Base-by-base conservation (phyloP, 169 alveolate species). In the Sarcocystis neurona region DNA sequence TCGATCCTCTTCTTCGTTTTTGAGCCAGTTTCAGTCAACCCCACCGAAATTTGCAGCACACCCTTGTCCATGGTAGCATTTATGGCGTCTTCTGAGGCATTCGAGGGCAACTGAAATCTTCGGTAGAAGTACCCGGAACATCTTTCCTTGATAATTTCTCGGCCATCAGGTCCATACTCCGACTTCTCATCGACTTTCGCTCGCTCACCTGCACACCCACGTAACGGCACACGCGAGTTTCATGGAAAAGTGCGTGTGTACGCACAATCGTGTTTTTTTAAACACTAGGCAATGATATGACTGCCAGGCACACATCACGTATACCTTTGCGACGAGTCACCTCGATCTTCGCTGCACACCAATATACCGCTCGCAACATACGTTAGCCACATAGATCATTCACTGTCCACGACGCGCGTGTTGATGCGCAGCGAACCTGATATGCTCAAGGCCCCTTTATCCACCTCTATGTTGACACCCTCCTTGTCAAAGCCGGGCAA, bases 31-130 rank as follows among this genome's bases (percentile, higher is more conserved):
- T 43, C 56, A 8, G 34, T 72, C 56, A 72, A 39, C 43, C 82
- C 82, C 4, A 72, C 27, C 47, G 82, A 2, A 1, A 72, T 53
- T 43, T 72, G 43, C 79, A 87, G 41, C 39, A 87, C 91, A 0
- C 91, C 91, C 18, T 87, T 56, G 56, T 87, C 87, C 91, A 87
- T 87, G 50, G 91, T 12, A 15, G 91, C 91, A n/a, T 74, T 87
- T 15, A 87, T 84, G 8, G 86, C 60, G 47, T 87, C 91, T 41
- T 87, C 91, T 1, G 43, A 44, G 2, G 87, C 91, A 37, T 87
- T 87, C 2, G 84, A 68, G 37, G 91, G 91, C 63, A 87, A 60
- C 60, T 87, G 91, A 60, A 87, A 87, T 27, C 82, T 84, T 56
- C 91, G 41, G 84, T 78, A 87, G 53, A 87, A 87, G 27, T 77